Conservation (phyloP, 192 early-diverging fungal genomes). For the Entomortierella lignicola region DNA sequence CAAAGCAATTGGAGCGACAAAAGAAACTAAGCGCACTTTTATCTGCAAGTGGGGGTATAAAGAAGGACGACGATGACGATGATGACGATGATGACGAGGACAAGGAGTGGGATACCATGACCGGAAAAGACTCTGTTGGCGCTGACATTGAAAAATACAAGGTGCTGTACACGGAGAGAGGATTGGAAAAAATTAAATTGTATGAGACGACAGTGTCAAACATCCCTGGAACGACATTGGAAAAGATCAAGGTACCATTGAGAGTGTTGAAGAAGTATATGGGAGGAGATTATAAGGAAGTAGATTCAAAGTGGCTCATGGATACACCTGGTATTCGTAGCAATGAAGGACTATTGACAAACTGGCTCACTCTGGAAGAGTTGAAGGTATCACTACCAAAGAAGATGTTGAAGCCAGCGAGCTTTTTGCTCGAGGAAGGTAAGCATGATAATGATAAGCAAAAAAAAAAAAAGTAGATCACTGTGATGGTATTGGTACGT, state of each 20-base stretch:
- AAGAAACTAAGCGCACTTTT: conserved; percentile 21
- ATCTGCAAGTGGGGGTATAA: too few relatives aligned
- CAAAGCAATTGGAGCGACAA: conserved; percentile 19
- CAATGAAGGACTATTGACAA: conserved; percentile 16
- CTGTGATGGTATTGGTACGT: too few relatives aligned
- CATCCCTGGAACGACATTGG: conserved; percentile 43
- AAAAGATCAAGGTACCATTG: conserved; percentile 37
- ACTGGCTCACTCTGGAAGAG: conserved; percentile 42
- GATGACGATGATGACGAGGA: neutral
- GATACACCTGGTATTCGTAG: conserved; percentile 45
- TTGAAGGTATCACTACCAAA: conserved; percentile 41
- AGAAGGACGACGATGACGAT: neutral
- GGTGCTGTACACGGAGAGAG: conserved; percentile 21
- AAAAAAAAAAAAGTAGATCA: too few relatives aligned
- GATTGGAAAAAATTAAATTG: conserved; percentile 21
- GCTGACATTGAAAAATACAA: conserved; percentile 34
- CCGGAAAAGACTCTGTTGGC: conserved; percentile 14
- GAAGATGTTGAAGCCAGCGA: conserved; percentile 44
- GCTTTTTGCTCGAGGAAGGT: conserved; percentile 52
- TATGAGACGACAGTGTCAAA: conserved; percentile 49
- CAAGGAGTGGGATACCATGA: conserved; percentile 35
- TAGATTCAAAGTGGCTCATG: conserved; percentile 34
- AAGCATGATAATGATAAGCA: neutral
- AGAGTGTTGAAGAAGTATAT: conserved; percentile 27
- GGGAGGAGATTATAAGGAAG: conserved; percentile 26